Evolutionary conservation across 2,329 filamentous ascomycete genomes (phyloP), one percentile per base, ranked within the genome.

Genomic region (Teratosphaeria pseudoeucalypti): DNA sequence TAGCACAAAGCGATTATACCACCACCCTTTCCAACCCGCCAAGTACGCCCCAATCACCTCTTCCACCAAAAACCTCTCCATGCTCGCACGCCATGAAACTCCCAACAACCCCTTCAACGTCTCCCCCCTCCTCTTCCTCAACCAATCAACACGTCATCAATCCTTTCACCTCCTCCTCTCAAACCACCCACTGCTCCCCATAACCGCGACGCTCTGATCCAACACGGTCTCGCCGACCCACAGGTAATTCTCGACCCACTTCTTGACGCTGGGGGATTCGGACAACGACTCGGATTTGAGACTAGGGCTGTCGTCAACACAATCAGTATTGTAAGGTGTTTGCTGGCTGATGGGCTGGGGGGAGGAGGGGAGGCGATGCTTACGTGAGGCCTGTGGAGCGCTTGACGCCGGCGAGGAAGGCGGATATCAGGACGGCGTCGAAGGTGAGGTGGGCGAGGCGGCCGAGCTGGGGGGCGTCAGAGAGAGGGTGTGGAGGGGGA

Each of bases 351-450:
- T 32, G 9, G n/a, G 16, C 10, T 47, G 32, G 57, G 47, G 12
- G 52, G 54, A 43, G 43, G 43, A 57, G 55, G 54, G 6, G 10
- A 4, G 14, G 3, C 3, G 34, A 16, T 39, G 47, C 89, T 84
- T 89, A 99, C 94, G 92, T 96, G 78, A 99, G 82, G 71, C 94
- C 94, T 63, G 94, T 97, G 65, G 92, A 96, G 68, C 94, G 90
- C 79, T 95, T 95, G 81, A 99, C 92, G 71, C 94, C 94, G 47
- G 94, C 94, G 66, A 99, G 86, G 75, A 97, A 92, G 64, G 94
- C 90, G 70, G 94, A 99, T 75, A 99, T 89, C 69, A 97, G 85
- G 67, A 97, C 90, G 65, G 92, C 92, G 78, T 97, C 92, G 75
- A 97, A 92, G 71, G 91, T 90, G 80, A 95, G 96, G 79, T 97